A percentile compares a stretch with the other conserved stretches of the same genome.
Conservation (phyloP, 2,329 filamentous ascomycete genomes). For the Trichophyton simii region DNA sequence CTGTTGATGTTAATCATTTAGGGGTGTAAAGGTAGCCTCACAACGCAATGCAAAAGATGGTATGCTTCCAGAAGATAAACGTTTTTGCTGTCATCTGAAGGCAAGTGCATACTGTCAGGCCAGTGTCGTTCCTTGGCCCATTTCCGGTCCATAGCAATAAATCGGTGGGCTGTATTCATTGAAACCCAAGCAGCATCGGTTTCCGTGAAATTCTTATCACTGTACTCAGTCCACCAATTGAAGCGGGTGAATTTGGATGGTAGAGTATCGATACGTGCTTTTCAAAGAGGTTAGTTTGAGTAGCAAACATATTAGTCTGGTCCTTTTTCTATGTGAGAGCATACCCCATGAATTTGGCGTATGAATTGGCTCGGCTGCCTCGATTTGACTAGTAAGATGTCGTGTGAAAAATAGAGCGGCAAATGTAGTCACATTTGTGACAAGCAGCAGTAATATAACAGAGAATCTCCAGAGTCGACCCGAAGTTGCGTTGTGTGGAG, state of each 20-base stretch:
- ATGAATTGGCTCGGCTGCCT: too few relatives aligned
- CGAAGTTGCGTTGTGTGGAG: neutral
- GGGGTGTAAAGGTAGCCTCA: neutral
- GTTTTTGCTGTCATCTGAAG: slow-evolving; percentile 10
- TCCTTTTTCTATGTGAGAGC: too few relatives aligned
- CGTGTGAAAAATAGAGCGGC: neutral
- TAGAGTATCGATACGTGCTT: too few relatives aligned
- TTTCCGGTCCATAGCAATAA: slow-evolving; percentile 18
- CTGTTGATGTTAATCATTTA: neutral
- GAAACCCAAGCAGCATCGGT: slow-evolving; percentile 15
- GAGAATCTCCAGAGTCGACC: neutral
- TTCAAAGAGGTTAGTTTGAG: too few relatives aligned
- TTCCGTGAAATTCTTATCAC: neutral
- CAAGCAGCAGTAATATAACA: neutral
- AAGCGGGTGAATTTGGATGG: neutral
- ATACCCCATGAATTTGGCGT: too few relatives aligned
- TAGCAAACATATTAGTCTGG: too few relatives aligned
- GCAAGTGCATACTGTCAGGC: slow-evolving; percentile 14
- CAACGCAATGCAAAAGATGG: neutral
- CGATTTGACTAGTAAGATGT: too few relatives aligned
- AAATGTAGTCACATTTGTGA: neutral
- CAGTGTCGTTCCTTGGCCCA: slow-evolving; percentile 14
- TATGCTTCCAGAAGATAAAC: slow-evolving; percentile 12
- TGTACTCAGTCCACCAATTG: neutral
- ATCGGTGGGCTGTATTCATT: slow-evolving; percentile 18